These are phyloP conservation scores for Blastomyces parvus DNA, from an alignment of 2,329 filamentous ascomycete genomes.

Conservation along the genomic window DNA sequence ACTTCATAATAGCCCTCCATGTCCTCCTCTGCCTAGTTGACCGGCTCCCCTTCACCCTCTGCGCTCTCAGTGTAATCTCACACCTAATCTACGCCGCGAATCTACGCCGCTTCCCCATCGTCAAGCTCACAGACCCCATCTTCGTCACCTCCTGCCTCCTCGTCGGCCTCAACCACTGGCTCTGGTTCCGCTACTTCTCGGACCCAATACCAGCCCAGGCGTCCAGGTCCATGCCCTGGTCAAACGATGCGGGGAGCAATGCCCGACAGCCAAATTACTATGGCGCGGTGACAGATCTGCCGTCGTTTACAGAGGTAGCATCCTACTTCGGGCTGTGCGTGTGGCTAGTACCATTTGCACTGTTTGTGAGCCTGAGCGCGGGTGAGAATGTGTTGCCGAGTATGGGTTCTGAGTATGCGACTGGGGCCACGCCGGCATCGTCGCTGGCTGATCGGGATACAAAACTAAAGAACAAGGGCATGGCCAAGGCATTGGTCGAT, in stretches of 20 bases:
- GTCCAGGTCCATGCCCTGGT: constrained; percentile 30
- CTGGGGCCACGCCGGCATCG: constrained; percentile 33
- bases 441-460: constrained; percentile 21
- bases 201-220: constrained; percentile 43
- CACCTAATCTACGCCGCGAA: constrained; percentile 86
- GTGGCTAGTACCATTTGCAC: constrained; percentile 88
- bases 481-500: constrained; percentile 56
- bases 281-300: constrained; percentile 41
- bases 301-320: constrained; percentile 86
- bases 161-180: constrained; percentile 81
- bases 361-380: constrained; percentile 89
- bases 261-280: constrained; percentile 31
- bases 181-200: constrained; percentile 94
- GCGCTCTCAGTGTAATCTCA: constrained; percentile 63
- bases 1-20: constrained; percentile 66
- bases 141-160: constrained; percentile 77
- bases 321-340: constrained; percentile 95
- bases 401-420: constrained; percentile 69
- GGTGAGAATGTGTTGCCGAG: constrained; percentile 91
- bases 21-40: constrained; percentile 68
- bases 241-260: constrained; percentile 21
- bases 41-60: constrained; percentile 69
- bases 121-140: constrained; percentile 77
- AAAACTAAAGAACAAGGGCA: constrained; percentile 45
- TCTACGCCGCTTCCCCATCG: constrained; percentile 63